phyloP scores from a whole-genome alignment of 176 grass and related monocot genomes.

The Neostapfia colusana region DNA sequence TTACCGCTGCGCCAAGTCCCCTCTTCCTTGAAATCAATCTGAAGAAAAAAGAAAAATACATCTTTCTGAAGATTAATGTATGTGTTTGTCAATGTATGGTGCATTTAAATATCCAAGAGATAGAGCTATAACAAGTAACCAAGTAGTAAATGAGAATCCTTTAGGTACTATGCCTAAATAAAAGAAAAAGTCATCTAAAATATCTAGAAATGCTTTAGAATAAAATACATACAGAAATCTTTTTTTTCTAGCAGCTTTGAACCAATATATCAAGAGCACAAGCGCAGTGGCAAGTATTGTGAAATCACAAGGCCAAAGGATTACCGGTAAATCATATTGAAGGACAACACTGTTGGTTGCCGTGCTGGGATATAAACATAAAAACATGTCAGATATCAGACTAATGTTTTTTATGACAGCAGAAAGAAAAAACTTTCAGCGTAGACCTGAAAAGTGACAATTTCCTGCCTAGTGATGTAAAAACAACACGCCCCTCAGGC shows the following conservation, averaged over 20 bases:
- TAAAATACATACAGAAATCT: neutral
- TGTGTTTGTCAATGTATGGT: neutral
- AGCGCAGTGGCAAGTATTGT: slow-evolving; percentile 25
- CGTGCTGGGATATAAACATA: slow-evolving; percentile 55
- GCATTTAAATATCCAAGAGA: slow-evolving; percentile 12
- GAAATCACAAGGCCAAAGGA: slow-evolving; percentile 50
- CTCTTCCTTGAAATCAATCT: slow-evolving; percentile 13
- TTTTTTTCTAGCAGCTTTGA: neutral
- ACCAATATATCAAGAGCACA: slow-evolving; percentile 24
- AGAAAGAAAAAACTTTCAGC: slow-evolving; percentile 26
- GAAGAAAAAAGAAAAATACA: neutral
- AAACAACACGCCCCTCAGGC: slow-evolving; percentile 54
- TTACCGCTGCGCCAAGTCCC: no score
- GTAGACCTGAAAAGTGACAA: slow-evolving; percentile 71
- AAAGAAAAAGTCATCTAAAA: neutral
- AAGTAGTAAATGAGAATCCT: slow-evolving; percentile 17
- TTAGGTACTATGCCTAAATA: neutral
- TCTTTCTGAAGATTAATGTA: neutral
- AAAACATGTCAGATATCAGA: slow-evolving; percentile 23
- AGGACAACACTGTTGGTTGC: slow-evolving; percentile 66
- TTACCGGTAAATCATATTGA: slow-evolving; percentile 84
- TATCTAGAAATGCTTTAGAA: neutral
- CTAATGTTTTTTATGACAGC: neutral
- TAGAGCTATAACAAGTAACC: neutral
- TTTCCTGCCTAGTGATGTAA: slow-evolving; percentile 82